These are phyloP conservation scores for Cladophialophora immunda DNA, from an alignment of 2,329 filamentous ascomycete species.

Conservation along the genomic window DNA sequence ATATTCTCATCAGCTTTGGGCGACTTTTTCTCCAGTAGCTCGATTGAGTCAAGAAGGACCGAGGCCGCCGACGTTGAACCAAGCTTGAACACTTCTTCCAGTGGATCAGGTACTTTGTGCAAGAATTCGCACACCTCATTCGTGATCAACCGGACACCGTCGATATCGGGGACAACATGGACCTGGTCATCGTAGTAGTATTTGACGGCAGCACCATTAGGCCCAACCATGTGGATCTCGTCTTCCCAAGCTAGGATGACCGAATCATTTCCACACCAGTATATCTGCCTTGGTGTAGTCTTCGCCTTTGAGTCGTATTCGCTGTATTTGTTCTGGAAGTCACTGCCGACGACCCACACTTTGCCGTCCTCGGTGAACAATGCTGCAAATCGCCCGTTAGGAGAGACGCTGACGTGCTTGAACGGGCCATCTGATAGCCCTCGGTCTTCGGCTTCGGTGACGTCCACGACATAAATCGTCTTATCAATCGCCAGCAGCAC, in stretches of 20 bases:
- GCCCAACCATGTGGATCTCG: slow-evolving; percentile 92
- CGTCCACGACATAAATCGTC: slow-evolving; percentile 87
- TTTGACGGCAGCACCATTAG: slow-evolving; percentile 76
- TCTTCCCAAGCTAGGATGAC: slow-evolving; percentile 97
- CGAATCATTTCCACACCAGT: slow-evolving; percentile 97
- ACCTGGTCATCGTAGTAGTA: slow-evolving; percentile 91
- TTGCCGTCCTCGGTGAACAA: slow-evolving; percentile 86
- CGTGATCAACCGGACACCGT: slow-evolving; percentile 89
- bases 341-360: slow-evolving; percentile 91
- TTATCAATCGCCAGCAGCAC: slow-evolving; percentile 84
- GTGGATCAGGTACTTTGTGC: slow-evolving; percentile 89
- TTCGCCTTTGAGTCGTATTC: slow-evolving; percentile 90
- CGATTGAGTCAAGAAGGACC: slow-evolving; percentile 90
- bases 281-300: slow-evolving; percentile 84
- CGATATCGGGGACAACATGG: slow-evolving; percentile 84
- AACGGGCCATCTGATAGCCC: slow-evolving; percentile 93
- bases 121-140: slow-evolving; percentile 97
- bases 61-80: slow-evolving; percentile 89
- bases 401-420: slow-evolving; percentile 86
- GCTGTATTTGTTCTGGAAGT: slow-evolving; percentile 90
- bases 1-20: slow-evolving; percentile 98
- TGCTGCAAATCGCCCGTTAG: slow-evolving; percentile 86
- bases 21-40: slow-evolving; percentile 89
- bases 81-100: slow-evolving; percentile 86
- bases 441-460: slow-evolving; percentile 88